These are phyloP conservation scores for Arthrobotrys sinensis DNA, from an alignment of 2,329 filamentous ascomycete genomes.

Conservation along the genomic window DNA sequence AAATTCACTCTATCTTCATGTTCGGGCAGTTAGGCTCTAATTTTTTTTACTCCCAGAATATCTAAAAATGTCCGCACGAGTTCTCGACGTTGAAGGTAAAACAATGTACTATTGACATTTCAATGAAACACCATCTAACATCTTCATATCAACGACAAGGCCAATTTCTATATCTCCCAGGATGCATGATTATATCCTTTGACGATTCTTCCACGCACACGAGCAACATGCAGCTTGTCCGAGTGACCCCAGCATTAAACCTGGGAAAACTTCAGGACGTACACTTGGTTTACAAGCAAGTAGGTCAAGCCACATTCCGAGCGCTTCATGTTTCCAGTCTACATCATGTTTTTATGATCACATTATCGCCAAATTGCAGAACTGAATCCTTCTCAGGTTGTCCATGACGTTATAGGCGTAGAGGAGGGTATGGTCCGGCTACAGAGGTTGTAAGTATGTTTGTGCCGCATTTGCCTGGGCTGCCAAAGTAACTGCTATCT, in stretches of 20 bases:
- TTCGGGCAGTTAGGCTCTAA: not conserved
- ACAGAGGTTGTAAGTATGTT: constrained; percentile 68
- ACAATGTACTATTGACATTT: not conserved
- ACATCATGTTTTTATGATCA: not conserved
- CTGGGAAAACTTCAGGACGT: constrained; percentile 81
- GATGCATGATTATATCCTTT: constrained; percentile 95
- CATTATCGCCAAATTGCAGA: not conserved
- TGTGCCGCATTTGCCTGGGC: not conserved
- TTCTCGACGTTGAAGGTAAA: constrained; percentile 82
- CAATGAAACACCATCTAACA: not conserved
- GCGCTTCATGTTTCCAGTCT: not conserved
- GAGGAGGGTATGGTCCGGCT: constrained; percentile 78
- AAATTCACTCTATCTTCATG: not conserved
- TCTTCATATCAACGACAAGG: constrained; percentile 64
- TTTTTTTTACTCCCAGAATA: constrained; percentile 72
- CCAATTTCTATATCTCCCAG: constrained; percentile 90
- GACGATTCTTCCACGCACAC: constrained; percentile 82
- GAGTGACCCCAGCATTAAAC: constrained; percentile 78
- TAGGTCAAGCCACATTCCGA: not conserved
- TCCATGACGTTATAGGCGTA: constrained; percentile 81
- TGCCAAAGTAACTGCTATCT: not conserved
- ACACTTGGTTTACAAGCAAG: constrained; percentile 82
- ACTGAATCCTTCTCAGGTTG: constrained; percentile 69
- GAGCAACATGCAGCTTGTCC: constrained; percentile 83
- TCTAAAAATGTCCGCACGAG: constrained; percentile 89